Conservation (phyloP, 1,139 yeast species). For the Lodderomyces pseudojiufengensis region DNA sequence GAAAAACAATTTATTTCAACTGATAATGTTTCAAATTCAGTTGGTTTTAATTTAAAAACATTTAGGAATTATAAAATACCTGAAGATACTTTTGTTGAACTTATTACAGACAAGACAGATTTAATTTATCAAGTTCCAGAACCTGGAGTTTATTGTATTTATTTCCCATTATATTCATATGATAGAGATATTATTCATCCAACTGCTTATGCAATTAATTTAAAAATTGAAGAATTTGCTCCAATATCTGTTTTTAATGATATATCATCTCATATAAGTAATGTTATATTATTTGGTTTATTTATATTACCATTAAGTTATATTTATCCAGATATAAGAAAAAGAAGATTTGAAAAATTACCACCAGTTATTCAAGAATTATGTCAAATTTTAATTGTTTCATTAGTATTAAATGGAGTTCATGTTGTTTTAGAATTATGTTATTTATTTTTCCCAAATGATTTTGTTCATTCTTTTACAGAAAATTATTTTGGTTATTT, state of each 20-base stretch:
- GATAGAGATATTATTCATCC: conserved; percentile 10
- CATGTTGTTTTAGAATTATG: conserved; percentile 8
- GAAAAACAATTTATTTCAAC: conserved; percentile 2
- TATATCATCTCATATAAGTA: conserved; percentile 10
- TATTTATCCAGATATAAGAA: conserved; percentile 8
- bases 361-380: conserved; percentile 7
- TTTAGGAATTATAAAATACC: conserved; percentile 7
- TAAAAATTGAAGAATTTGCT: conserved; percentile 10
- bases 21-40: conserved; percentile 1
- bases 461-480: conserved; percentile 6
- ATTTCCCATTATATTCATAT: conserved; percentile 13
- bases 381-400: conserved; percentile 5
- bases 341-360: conserved; percentile 3
- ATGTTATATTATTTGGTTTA: conserved; percentile 8
- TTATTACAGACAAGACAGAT: conserved; percentile 6
- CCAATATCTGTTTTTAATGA: conserved; percentile 10
- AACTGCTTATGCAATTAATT: conserved; percentile 7
- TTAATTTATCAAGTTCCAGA: conserved; percentile 7
- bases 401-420: conserved; percentile 5
- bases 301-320: conserved; percentile 7
- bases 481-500: conserved; percentile 7
- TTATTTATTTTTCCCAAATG: conserved; percentile 8
- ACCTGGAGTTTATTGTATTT: conserved; percentile 14
- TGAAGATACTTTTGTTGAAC: conserved; percentile 5
- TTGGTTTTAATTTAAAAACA: conserved; percentile 7